phyloP scores from a whole-genome alignment of 1,284 basidiomycete species.

The Singerocomus inundabilis region DNA sequence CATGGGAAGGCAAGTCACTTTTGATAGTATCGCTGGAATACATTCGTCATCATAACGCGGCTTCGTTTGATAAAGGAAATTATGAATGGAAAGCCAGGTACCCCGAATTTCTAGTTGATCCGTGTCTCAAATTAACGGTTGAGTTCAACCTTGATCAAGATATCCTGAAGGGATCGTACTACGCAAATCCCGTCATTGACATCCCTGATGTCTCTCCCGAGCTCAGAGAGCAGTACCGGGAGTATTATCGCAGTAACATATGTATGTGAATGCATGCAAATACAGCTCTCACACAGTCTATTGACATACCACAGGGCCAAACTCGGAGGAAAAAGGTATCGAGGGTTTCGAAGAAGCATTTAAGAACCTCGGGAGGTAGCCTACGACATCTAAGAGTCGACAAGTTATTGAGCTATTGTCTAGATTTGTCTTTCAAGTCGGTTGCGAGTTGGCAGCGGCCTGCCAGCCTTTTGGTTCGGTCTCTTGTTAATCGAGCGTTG shows the following conservation, averaged over 20 bases:
- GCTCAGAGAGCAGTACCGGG: conserved; percentile 59
- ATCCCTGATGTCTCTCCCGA: conserved; percentile 54
- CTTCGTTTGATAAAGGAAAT: conserved; percentile 60
- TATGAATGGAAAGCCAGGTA: conserved; percentile 89
- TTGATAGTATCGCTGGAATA: not conserved
- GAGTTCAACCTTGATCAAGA: conserved; percentile 44
- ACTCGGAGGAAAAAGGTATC: conserved; percentile 52
- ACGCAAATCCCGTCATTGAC: conserved; percentile 83
- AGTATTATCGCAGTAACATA: conserved; percentile 78
- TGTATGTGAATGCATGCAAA: conserved; percentile 43
- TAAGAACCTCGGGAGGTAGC: conserved; percentile 75
- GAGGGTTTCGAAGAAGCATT: conserved; percentile 83
- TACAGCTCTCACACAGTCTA: not conserved
- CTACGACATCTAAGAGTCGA: not conserved
- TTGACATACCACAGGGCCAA: conserved; percentile 61
- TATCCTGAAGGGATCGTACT: conserved; percentile 86
- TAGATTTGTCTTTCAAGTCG: conserved; percentile 78
- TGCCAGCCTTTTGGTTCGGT: conserved; percentile 82
- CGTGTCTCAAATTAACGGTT: not conserved
- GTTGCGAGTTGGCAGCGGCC: conserved; percentile 74
- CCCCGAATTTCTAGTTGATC: not conserved
- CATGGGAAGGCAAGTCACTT: conserved; percentile 71
- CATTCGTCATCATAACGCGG: not conserved
- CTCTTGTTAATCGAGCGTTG: not conserved
- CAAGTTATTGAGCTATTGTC: not conserved